Evolutionary conservation across 2,329 filamentous ascomycete genomes (phyloP).

Genomic region (Colletotrichum shisoi): DNA sequence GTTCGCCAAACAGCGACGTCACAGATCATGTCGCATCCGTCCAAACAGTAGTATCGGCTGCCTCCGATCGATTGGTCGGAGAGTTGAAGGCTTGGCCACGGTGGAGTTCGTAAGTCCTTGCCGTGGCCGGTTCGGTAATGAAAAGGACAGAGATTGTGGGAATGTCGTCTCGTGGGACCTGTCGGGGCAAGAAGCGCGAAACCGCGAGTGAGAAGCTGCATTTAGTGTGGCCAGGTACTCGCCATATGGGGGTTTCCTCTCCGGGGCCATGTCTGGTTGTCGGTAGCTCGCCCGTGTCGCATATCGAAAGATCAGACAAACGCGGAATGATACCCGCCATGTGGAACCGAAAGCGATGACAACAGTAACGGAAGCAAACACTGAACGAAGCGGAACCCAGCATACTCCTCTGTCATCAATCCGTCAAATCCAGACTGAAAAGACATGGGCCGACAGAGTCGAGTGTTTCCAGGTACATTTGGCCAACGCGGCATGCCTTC

Average conservation of each 20-base stretch:
- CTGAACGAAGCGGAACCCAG: constrained; percentile 4
- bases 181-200: constrained; percentile 4
- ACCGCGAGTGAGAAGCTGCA: constrained; percentile 1
- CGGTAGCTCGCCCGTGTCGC: constrained; percentile 26
- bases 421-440: constrained; percentile 13
- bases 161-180: constrained; percentile 21
- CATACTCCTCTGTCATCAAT: background rate
- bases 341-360: constrained; percentile 16
- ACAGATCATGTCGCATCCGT: constrained; percentile 12
- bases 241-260: constrained; percentile 28
- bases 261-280: constrained; percentile 27
- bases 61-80: constrained; percentile 28
- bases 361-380: constrained; percentile 7
- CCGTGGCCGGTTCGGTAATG: constrained; percentile 34
- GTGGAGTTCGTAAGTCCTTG: constrained; percentile 19
- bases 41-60: constrained; percentile 14
- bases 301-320: constrained; percentile 34
- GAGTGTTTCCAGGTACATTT: constrained; percentile 7
- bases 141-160: constrained; percentile 26
- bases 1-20: constrained; percentile 8
- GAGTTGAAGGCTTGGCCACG: constrained; percentile 24
- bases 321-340: constrained; percentile 35
- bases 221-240: constrained; percentile 3
- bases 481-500: constrained; percentile 26
- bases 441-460: constrained; percentile 8